A percentile compares a stretch with the other conserved stretches of the same genome.
Conservation (phyloP, 257 asterid species). For the Solanum dulcamara region DNA sequence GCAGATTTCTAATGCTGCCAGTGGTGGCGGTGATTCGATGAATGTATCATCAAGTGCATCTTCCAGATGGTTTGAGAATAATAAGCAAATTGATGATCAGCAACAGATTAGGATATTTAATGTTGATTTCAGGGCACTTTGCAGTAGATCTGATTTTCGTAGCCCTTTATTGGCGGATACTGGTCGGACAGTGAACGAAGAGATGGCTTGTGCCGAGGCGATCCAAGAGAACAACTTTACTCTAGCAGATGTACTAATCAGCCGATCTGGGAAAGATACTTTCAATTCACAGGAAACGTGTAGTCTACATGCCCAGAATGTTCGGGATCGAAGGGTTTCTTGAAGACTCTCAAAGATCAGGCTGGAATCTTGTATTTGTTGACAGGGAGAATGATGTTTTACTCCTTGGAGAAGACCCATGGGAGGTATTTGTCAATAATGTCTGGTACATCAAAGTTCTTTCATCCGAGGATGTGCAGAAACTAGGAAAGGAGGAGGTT, state of each 20-base stretch:
- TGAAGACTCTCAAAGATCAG: no score
- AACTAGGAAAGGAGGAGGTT: slow-evolving; percentile 67
- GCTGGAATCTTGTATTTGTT: no score
- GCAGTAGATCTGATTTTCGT: neutral
- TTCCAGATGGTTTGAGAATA: neutral
- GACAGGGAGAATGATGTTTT: no score
- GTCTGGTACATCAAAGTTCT: slow-evolving; percentile 98
- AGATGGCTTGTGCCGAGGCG: neutral
- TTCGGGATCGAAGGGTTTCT: no score
- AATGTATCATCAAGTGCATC: neutral
- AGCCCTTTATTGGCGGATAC: neutral
- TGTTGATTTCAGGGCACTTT: neutral
- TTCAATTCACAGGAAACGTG: no score
- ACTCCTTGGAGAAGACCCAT: no score
- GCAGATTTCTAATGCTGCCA: neutral
- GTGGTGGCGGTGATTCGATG: neutral
- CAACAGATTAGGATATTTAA: neutral
- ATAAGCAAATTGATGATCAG: neutral
- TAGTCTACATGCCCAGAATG: no score
- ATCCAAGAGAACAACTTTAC: no score
- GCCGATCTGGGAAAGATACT: no score
- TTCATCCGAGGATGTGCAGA: slow-evolving; percentile 79
- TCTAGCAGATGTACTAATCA: no score
- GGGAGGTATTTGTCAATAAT: slow-evolving; percentile 83
- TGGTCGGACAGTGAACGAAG: no score